These are phyloP conservation scores for Calonectria montana DNA, from an alignment of 2,329 filamentous ascomycete genomes.

Conservation along the genomic window DNA sequence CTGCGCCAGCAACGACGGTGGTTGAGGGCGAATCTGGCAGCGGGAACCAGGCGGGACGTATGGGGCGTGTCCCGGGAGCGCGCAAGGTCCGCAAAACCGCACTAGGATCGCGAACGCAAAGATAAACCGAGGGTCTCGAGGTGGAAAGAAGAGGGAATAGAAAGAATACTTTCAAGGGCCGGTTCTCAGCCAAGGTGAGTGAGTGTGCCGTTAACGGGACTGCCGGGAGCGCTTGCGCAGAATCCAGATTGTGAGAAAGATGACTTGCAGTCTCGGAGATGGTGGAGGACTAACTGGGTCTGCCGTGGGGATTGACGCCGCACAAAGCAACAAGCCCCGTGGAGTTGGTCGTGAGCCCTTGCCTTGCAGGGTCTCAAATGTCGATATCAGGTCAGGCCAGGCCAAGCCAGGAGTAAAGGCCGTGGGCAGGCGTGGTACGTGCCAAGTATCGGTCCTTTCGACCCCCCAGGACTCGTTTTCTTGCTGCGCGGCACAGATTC, in stretches of 20 bases:
- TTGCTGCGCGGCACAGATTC: neutral
- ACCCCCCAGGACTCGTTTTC: neutral
- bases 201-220: slow-evolving; percentile 25
- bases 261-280: slow-evolving; percentile 37
- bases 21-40: slow-evolving; percentile 7
- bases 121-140: slow-evolving; percentile 17
- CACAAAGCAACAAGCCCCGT: slow-evolving; percentile 21
- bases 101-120: neutral
- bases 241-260: slow-evolving; percentile 35
- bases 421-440: slow-evolving; percentile 5
- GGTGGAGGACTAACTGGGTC: slow-evolving; percentile 38
- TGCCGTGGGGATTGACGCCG: slow-evolving; percentile 24
- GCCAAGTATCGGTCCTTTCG: slow-evolving; percentile 6
- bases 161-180: neutral
- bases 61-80: slow-evolving; percentile 12
- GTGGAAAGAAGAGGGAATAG: neutral
- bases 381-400: slow-evolving; percentile 18
- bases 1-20: neutral
- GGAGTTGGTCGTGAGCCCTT: slow-evolving; percentile 17
- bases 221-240: slow-evolving; percentile 26
- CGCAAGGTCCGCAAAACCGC: slow-evolving; percentile 8
- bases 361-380: slow-evolving; percentile 10
- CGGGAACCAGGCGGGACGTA: slow-evolving; percentile 21
- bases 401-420: slow-evolving; percentile 7
- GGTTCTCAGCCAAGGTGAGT: neutral